Evolutionary conservation across 2,329 filamentous ascomycete genomes (phyloP), one percentile per base, ranked within the genome.

Genomic region (Laburnicola sp.): DNA sequence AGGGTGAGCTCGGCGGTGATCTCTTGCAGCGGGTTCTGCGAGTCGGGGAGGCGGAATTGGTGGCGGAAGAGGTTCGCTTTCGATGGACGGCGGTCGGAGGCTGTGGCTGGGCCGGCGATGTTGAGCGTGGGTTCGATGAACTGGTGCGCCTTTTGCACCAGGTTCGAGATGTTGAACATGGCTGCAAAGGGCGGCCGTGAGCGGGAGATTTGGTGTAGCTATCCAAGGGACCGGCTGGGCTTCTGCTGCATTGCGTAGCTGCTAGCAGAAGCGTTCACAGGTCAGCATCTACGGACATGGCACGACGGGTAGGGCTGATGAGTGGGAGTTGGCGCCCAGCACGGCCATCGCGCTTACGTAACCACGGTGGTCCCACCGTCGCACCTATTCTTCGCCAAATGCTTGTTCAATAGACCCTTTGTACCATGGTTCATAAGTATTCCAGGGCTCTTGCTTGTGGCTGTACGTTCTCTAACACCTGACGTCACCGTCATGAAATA

Each of bases 1-100:
- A 99, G 89, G 50, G 91, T 95, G 53, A 99, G 84, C 78, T 99
- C 94, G 68, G 94, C 92, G 54, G 89, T 91, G 76, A 99, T 97
- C 79, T 99, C 94, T 76, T 95, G 91, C 51, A 97, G 82, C 49
- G 94, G 94, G 57, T 89, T 92, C 76, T 99, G 93, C 34, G 90
- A 88, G 68, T 91, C 86, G 39, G 94, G 94, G 30, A 99, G 87
- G 60, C 94, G 90, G 78, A 99, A 99, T 76, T 99, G 94, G 73
- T 88, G 87, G 77, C 94, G 91, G 78, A 97, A 99, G 52, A 97
- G 84, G 45, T 88, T 87, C 49, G 91, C 86, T 78, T 97, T 97
- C 69, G 92, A 93, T 43, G 92, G 91, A 71, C 90, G 88, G 57
- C 83, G 84, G 74, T 94, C 89, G 52, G 87, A 84, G 8, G 69